A percentile compares a stretch with the other conserved stretches of the same genome.
Evolutionary conservation across 768 basidiomycete genomes (phyloP).

Genomic region (Tremella mesenterica): DNA sequence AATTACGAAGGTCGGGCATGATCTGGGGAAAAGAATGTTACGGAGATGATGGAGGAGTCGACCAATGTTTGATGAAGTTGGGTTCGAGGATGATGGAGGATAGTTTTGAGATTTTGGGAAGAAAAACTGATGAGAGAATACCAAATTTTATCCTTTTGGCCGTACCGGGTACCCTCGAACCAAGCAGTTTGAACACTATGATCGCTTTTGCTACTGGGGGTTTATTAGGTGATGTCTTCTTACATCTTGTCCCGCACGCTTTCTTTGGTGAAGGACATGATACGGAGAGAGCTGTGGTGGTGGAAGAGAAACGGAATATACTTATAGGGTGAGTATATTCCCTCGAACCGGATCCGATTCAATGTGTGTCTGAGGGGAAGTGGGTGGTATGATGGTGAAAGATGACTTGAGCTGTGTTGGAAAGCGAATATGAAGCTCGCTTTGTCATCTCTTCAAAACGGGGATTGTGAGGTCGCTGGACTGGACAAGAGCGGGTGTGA

Average conservation of each 20-base stretch:
- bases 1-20: too few species aligned
- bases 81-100: too few species aligned
- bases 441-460: too few species aligned
- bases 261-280: constrained; percentile 68
- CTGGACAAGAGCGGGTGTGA: too few species aligned
- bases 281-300: constrained; percentile 9
- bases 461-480: too few species aligned
- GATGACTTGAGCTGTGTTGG: too few species aligned
- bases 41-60: too few species aligned
- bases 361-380: too few species aligned
- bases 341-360: not conserved
- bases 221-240: constrained; percentile 81
- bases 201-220: constrained; percentile 92
- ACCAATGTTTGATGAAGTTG: too few species aligned
- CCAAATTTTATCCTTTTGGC: constrained; percentile 93
- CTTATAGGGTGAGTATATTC: constrained; percentile 59
- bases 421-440: too few species aligned
- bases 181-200: constrained; percentile 82
- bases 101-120: not conserved
- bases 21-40: too few species aligned
- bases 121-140: constrained; percentile 51
- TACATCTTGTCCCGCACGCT: constrained; percentile 82
- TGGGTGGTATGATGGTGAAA: too few species aligned
- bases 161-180: constrained; percentile 78
- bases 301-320: constrained; percentile 56